Conservation (phyloP, 257 asterid genomes). For the Solanum lycopersicoides region DNA sequence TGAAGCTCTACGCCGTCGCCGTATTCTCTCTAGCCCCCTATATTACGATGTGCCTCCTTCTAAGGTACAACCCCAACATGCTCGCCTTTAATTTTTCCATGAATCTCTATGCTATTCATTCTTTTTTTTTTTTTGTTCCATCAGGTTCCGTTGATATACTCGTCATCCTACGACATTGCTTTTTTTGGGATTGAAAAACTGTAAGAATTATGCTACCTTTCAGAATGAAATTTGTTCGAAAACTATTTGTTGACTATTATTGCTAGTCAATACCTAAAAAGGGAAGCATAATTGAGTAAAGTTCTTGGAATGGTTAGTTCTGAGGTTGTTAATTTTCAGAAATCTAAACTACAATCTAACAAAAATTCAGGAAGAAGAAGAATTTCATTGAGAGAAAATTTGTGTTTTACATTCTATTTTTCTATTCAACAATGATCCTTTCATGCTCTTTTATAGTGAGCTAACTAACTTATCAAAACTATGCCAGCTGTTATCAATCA, state of each 20-base stretch:
- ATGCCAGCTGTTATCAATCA: too few relatives aligned
- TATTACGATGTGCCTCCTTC: constrained; percentile 69
- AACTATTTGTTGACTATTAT: neutral
- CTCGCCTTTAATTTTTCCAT: neutral
- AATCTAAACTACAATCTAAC: too few relatives aligned
- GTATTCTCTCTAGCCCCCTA: constrained; percentile 70
- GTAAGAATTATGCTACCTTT: constrained; percentile 27
- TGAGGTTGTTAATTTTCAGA: neutral
- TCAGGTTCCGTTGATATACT: constrained; percentile 81
- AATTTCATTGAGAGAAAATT: too few relatives aligned
- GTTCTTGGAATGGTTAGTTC: neutral
- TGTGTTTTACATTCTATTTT: too few relatives aligned
- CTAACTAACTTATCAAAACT: too few relatives aligned
- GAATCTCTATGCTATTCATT: neutral
- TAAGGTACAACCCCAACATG: constrained; percentile 26
- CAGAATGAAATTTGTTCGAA: neutral
- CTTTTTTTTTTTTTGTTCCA: neutral
- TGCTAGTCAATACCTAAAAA: neutral
- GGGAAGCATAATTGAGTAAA: neutral
- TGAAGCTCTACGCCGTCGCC: constrained; percentile 43
- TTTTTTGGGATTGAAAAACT: constrained; percentile 83
- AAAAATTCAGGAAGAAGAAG: too few relatives aligned
- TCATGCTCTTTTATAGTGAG: too few relatives aligned
- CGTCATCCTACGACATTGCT: constrained; percentile 70
- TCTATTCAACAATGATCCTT: too few relatives aligned